Conservation (phyloP, 108 stramenopile species). For the Cylindrotheca fusiformis region DNA sequence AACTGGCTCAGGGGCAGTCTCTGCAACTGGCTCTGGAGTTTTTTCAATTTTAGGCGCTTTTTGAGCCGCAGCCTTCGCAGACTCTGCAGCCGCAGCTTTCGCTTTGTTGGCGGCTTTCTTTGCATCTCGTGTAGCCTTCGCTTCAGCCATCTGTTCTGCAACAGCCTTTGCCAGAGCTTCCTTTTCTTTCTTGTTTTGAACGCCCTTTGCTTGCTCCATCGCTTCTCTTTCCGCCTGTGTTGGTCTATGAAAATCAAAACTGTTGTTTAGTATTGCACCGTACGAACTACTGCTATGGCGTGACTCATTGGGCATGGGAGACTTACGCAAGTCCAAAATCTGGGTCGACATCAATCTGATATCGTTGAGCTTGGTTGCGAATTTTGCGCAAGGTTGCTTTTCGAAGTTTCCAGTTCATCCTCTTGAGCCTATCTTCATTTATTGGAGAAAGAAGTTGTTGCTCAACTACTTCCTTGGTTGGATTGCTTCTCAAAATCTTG, state of each 20-base stretch:
- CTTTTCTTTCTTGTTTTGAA: slow-evolving; percentile 13
- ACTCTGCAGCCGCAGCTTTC: slow-evolving; percentile 7
- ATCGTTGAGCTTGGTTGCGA: slow-evolving; percentile 6
- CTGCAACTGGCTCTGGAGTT: too few species aligned
- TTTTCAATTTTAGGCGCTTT: background rate
- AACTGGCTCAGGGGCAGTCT: background rate
- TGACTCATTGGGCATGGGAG: background rate
- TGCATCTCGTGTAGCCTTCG: slow-evolving; percentile 15
- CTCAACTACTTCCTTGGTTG: slow-evolving; percentile 11
- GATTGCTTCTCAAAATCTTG: slow-evolving; percentile 1
- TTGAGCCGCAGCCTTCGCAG: background rate
- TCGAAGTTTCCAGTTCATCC: slow-evolving; percentile 34
- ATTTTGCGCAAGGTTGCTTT: slow-evolving; percentile 29
- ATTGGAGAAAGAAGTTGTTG: slow-evolving; percentile 3
- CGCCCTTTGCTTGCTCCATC: slow-evolving; percentile 15
- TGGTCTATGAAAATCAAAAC: slow-evolving; percentile 1
- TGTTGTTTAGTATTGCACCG: background rate
- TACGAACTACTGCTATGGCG: background rate
- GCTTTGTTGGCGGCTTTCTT: slow-evolving; percentile 16
- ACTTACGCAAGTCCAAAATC: slow-evolving; percentile 37
- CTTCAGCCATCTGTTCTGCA: slow-evolving; percentile 11
- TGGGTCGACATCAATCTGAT: slow-evolving; percentile 12
- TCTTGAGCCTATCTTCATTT: slow-evolving; percentile 4
- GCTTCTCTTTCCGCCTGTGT: slow-evolving; percentile 28
- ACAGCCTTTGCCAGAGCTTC: slow-evolving; percentile 1